phyloP scores from a whole-genome alignment of 1,284 basidiomycete genomes.

The Tilletia caries region DNA sequence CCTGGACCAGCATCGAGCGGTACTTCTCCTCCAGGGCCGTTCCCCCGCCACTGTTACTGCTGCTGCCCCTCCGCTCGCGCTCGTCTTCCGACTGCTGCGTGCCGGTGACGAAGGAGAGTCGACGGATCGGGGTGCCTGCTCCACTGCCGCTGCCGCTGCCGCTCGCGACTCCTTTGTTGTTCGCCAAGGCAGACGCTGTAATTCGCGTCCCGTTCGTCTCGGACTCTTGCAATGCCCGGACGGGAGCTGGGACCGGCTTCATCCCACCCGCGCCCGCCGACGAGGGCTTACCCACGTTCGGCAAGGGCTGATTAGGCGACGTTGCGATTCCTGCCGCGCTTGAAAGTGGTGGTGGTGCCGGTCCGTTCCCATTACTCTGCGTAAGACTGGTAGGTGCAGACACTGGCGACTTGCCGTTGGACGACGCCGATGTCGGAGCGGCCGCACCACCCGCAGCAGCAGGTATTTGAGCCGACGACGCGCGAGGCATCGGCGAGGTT shows the following conservation, averaged over 20 bases:
- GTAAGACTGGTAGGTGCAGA: neutral
- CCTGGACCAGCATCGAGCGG: constrained; percentile 47
- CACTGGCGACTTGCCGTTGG: too few relatives aligned
- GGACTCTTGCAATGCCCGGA: neutral
- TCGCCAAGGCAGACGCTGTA: constrained; percentile 14
- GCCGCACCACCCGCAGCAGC: constrained; percentile 9
- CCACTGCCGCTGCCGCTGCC: too few relatives aligned
- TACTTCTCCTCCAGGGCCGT: constrained; percentile 36
- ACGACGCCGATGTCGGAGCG: constrained; percentile 13
- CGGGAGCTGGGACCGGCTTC: neutral
- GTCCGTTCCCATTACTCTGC: too few relatives aligned
- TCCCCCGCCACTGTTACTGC: constrained; percentile 16
- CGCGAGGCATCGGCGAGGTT: too few relatives aligned
- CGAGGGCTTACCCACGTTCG: too few relatives aligned
- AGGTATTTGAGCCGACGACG: too few relatives aligned
- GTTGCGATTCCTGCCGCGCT: too few relatives aligned
- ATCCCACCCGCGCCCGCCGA: neutral
- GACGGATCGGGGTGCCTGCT: constrained; percentile 11
- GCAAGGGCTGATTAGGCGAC: too few relatives aligned
- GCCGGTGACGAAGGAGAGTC: neutral
- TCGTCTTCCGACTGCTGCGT: neutral
- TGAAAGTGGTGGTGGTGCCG: too few relatives aligned
- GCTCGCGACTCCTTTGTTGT: too few relatives aligned
- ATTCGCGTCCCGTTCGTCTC: neutral
- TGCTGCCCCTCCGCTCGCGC: constrained; percentile 13